Percentiles rank a stretch among this genome's conserved stretches.
Conservation (phyloP, 805 yeast genomes). For the Cyberlindnera americana region DNA sequence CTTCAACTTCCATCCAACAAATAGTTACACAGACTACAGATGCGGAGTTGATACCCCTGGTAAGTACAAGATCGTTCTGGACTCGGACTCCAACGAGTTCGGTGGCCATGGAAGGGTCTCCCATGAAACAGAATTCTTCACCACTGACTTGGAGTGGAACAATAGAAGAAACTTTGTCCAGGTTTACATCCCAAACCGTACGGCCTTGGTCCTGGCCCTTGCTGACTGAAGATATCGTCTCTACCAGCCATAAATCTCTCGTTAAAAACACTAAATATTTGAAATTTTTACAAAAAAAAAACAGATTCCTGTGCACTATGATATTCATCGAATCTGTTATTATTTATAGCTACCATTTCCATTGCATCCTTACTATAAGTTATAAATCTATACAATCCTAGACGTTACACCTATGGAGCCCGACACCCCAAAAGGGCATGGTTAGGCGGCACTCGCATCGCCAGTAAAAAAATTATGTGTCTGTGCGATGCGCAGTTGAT, state of each 20-base stretch:
- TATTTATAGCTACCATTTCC: neutral
- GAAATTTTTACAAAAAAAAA: neutral
- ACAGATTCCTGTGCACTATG: no score
- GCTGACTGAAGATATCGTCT: no score
- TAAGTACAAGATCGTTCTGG: slow-evolving; percentile 66
- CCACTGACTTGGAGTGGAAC: slow-evolving; percentile 80
- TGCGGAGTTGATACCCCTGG: slow-evolving; percentile 87
- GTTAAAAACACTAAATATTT: no score
- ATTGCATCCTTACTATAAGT: neutral
- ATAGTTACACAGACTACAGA: slow-evolving; percentile 82
- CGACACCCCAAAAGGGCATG: slow-evolving; percentile 2
- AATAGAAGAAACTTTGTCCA: slow-evolving; percentile 70
- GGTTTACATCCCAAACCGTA: slow-evolving; percentile 77
- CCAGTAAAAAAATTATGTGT: slow-evolving; percentile 1
- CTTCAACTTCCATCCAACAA: slow-evolving; percentile 85
- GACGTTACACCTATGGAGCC: no score
- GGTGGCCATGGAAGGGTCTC: slow-evolving; percentile 84
- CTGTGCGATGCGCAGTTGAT: slow-evolving; percentile 1
- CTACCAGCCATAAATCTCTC: no score
- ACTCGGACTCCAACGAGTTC: slow-evolving; percentile 63
- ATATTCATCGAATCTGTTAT: no score
- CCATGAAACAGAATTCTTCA: slow-evolving; percentile 52
- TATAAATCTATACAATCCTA: no score
- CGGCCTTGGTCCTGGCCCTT: slow-evolving; percentile 56
- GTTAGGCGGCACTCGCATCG: neutral